Conservation (phyloP, 495 filamentous ascomycete species). For the Hypoxylon subgilvum region DNA sequence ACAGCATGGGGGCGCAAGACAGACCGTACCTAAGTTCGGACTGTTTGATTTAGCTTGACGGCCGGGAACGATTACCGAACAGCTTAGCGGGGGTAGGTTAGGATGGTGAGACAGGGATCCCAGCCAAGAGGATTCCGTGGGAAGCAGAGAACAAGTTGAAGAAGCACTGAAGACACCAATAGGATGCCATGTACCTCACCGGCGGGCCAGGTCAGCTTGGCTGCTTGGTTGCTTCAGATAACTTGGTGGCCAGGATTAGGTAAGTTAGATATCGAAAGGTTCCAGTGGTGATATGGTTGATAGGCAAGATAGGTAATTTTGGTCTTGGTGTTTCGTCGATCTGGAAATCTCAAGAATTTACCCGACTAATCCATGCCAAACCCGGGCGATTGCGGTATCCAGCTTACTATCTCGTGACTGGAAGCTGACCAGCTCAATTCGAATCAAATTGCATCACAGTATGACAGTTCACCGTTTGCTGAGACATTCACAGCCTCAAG, state of each 20-base stretch:
- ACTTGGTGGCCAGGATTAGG: too few relatives aligned
- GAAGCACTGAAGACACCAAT: neutral
- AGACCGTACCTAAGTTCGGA: too few relatives aligned
- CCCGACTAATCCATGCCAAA: constrained; percentile 24
- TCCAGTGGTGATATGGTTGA: too few relatives aligned
- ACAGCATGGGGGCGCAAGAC: too few relatives aligned
- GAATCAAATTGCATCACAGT: constrained; percentile 28
- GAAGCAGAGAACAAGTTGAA: neutral
- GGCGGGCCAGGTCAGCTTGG: neutral
- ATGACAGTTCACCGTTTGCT: constrained; percentile 19
- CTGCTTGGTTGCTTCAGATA: too few relatives aligned
- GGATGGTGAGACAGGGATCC: constrained; percentile 17
- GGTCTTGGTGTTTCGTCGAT: constrained; percentile 24
- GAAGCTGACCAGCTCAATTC: constrained; percentile 9
- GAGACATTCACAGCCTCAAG: neutral
- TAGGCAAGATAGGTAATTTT: neutral
- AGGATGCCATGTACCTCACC: too few relatives aligned
- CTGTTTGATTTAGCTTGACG: constrained; percentile 15
- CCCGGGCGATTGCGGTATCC: constrained; percentile 2
- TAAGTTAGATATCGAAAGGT: too few relatives aligned
- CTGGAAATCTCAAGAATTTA: constrained; percentile 37
- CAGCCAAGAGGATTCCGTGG: constrained; percentile 2
- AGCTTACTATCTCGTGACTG: constrained; percentile 12
- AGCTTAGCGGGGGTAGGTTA: constrained; percentile 22
- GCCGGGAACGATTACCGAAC: constrained; percentile 33